A percentile compares a stretch with the other conserved stretches of the same genome.
phyloP scores from a whole-genome alignment of 495 filamentous ascomycete genomes.

The Aspergillus egyptiacus region DNA sequence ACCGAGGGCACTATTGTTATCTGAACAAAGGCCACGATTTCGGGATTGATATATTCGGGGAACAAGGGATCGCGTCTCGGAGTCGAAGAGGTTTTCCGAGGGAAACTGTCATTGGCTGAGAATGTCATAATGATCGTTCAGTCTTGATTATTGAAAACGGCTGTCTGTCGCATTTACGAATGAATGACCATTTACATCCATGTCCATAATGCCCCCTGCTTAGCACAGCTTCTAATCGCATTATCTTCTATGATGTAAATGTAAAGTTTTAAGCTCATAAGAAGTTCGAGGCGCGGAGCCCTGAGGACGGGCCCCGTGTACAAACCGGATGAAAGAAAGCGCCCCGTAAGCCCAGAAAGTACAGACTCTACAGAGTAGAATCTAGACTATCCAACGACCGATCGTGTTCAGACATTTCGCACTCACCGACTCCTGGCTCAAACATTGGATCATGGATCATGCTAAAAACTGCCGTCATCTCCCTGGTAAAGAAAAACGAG shows the following conservation, averaged over 20 bases:
- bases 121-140: not conserved
- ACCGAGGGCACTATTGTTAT: not conserved
- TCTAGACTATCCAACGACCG: slow-evolving; percentile 1
- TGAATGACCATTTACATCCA: not conserved
- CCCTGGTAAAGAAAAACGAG: not conserved
- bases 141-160: not conserved
- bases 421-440: slow-evolving; percentile 2
- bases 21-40: not conserved
- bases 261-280: not conserved
- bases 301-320: no score
- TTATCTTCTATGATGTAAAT: no score
- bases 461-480: slow-evolving; percentile 1
- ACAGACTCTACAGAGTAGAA: slow-evolving; percentile 10
- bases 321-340: not conserved
- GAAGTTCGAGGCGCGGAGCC: not conserved
- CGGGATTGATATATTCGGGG: not conserved
- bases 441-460: not conserved
- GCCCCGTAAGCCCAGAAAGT: not conserved
- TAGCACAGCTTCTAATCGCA: not conserved
- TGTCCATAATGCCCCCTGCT: not conserved
- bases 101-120: not conserved
- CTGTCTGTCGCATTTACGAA: not conserved
- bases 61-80: not conserved
- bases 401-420: not conserved
- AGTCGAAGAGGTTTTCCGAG: not conserved